These are phyloP conservation scores for Nicotiana tomentosiformis DNA, from an alignment of 257 asterid genomes.

Conservation along the genomic window DNA sequence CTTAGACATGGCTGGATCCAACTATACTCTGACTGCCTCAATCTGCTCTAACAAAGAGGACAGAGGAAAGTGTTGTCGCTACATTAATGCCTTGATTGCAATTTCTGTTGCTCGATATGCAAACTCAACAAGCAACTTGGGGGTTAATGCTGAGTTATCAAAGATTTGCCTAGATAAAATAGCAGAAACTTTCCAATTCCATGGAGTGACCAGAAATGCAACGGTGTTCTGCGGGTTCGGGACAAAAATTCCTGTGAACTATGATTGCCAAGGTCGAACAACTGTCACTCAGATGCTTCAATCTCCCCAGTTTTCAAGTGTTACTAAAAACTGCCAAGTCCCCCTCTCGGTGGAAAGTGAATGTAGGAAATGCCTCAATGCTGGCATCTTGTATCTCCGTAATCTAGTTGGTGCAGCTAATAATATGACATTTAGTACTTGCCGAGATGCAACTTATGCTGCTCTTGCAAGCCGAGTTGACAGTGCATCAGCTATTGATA, in stretches of 20 bases:
- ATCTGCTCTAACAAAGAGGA: slow-evolving; percentile 62
- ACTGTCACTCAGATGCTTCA: slow-evolving; percentile 67
- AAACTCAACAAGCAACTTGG: slow-evolving; percentile 55
- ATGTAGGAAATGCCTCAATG: slow-evolving; percentile 79
- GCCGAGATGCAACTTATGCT: slow-evolving; percentile 90
- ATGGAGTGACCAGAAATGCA: slow-evolving; percentile 68
- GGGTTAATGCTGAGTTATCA: slow-evolving; percentile 50
- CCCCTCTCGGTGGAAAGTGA: slow-evolving; percentile 41
- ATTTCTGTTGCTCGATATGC: slow-evolving; percentile 76
- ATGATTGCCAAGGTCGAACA: slow-evolving; percentile 72
- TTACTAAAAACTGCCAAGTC: slow-evolving; percentile 50
- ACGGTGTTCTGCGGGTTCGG: slow-evolving; percentile 76
- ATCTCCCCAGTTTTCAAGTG: slow-evolving; percentile 60
- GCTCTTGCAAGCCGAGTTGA: slow-evolving; percentile 79
- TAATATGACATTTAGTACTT: slow-evolving; percentile 77
- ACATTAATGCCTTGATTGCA: slow-evolving; percentile 75
- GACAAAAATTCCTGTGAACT: slow-evolving; percentile 73
- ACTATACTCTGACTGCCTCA: slow-evolving; percentile 73
- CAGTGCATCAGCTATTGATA: slow-evolving; percentile 42
- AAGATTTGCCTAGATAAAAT: slow-evolving; percentile 55
- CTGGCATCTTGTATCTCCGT: slow-evolving; percentile 70
- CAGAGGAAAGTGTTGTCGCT: slow-evolving; percentile 82
- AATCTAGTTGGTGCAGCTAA: slow-evolving; percentile 62
- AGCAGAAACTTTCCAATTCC: slow-evolving; percentile 55
- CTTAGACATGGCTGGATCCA: slow-evolving; percentile 62